A percentile compares a stretch with the other conserved stretches of the same genome.
Conservation (phyloP, 345 rosid genomes). For the Eucalyptus marginata region DNA sequence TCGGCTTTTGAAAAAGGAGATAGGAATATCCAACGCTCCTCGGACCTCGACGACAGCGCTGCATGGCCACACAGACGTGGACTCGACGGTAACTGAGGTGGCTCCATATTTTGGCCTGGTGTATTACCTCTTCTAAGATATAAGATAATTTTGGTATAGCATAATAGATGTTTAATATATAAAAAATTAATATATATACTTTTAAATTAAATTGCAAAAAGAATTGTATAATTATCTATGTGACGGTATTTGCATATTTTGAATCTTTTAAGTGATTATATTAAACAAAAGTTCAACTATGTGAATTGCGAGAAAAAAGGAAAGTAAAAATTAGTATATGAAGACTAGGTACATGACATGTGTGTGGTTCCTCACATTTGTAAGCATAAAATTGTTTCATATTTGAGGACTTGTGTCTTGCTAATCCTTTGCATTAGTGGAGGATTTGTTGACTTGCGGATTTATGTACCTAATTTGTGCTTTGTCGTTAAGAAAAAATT, state of each 20-base stretch:
- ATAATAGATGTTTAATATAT: too few species aligned
- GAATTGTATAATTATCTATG: too few species aligned
- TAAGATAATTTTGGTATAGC: too few species aligned
- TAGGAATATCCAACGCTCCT: neutral
- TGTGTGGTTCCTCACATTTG: neutral
- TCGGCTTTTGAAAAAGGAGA: accelerated
- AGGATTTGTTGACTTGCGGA: neutral
- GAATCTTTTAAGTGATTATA: too few species aligned
- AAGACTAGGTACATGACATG: accelerated
- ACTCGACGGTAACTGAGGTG: neutral
- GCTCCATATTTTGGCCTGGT: neutral
- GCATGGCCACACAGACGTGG: neutral
- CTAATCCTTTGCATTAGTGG: neutral
- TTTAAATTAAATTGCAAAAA: too few species aligned
- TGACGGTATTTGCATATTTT: too few species aligned
- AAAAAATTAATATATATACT: too few species aligned
- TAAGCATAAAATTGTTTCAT: neutral
- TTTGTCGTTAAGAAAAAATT: too few species aligned
- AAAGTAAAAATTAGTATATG: too few species aligned
- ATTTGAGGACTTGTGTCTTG: neutral
- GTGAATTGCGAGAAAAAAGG: accelerated
- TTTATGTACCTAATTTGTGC: neutral
- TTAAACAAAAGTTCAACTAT: too few species aligned
- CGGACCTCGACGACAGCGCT: neutral
- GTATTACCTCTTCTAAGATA: too few species aligned